phyloP scores from a whole-genome alignment of 2,329 filamentous ascomycete genomes.

The Hypoxylon sp. region DNA sequence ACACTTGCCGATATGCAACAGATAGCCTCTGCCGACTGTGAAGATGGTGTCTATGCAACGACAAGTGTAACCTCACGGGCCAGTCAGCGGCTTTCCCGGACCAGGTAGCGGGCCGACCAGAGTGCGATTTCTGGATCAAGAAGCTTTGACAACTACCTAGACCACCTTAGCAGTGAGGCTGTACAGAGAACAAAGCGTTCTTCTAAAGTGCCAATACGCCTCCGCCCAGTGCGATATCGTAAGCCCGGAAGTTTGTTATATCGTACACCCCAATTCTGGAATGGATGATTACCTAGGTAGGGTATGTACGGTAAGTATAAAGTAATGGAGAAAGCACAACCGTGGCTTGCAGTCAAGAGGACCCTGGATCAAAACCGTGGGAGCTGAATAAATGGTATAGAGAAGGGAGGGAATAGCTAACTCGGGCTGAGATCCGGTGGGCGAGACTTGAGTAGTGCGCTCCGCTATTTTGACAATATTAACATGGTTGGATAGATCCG shows the following conservation, averaged over 20 bases:
- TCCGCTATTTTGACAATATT: constrained; percentile 47
- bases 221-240: constrained; percentile 8
- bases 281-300: constrained; percentile 15
- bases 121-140: constrained; percentile 14
- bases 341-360: constrained; percentile 18
- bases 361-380: constrained; percentile 18
- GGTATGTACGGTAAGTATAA: constrained; percentile 14
- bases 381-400: constrained; percentile 30
- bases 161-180: constrained; percentile 21
- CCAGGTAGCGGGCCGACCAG: constrained; percentile 12
- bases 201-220: constrained; percentile 13
- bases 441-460: constrained; percentile 36
- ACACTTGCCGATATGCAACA: constrained; percentile 30
- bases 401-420: constrained; percentile 32
- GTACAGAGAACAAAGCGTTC: constrained; percentile 18
- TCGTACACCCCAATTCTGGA: constrained; percentile 9
- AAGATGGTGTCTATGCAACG: constrained; percentile 20
- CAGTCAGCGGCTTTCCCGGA: constrained; percentile 17
- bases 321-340: constrained; percentile 22
- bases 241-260: constrained; percentile 17
- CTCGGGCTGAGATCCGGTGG: constrained; percentile 41
- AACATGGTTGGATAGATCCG: constrained; percentile 39
- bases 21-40: constrained; percentile 22
- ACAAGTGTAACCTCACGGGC: constrained; percentile 13
- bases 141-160: constrained; percentile 18